A percentile compares a stretch with the other conserved stretches of the same genome.
phyloP scores from a whole-genome alignment of 2,329 filamentous ascomycete genomes.

The Grosmannia clavigera region DNA sequence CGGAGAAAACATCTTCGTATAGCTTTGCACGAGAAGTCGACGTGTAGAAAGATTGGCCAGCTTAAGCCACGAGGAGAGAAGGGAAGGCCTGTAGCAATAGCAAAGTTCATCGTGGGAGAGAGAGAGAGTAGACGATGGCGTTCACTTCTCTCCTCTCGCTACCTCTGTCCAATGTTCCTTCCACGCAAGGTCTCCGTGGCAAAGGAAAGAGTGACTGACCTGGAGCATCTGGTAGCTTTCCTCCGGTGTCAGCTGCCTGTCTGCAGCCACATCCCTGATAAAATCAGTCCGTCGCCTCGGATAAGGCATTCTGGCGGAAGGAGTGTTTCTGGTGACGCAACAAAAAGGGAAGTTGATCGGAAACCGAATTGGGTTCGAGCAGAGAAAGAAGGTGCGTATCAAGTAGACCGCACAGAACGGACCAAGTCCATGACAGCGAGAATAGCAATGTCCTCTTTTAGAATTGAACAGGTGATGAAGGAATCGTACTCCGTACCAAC shows the following conservation, averaged over 20 bases:
- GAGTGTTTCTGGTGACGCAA: neutral
- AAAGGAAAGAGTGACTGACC: conserved; percentile 19
- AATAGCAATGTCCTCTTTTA: neutral
- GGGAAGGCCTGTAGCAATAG: neutral
- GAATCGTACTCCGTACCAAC: neutral
- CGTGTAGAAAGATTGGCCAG: too few species aligned
- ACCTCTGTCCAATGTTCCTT: neutral
- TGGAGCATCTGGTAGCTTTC: conserved; percentile 32
- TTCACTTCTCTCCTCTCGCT: neutral
- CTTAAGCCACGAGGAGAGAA: neutral
- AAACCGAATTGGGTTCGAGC: too few species aligned
- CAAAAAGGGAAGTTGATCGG: neutral
- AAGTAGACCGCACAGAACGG: conserved; percentile 3
- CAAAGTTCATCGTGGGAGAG: neutral
- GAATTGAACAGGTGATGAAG: neutral
- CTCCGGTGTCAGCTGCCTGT: conserved; percentile 25
- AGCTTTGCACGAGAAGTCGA: neutral
- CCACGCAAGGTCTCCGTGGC: conserved; percentile 2
- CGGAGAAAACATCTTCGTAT: neutral
- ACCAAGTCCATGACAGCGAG: conserved; percentile 5
- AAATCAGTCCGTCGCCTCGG: conserved; percentile 23
- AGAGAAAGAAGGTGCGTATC: conserved; percentile 3
- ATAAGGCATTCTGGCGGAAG: conserved; percentile 22
- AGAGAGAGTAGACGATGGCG: neutral
- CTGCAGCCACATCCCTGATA: conserved; percentile 33